Evolutionary conservation across 305 asterid species (phyloP).

Genomic region (Stenogyne calaminthoides): DNA sequence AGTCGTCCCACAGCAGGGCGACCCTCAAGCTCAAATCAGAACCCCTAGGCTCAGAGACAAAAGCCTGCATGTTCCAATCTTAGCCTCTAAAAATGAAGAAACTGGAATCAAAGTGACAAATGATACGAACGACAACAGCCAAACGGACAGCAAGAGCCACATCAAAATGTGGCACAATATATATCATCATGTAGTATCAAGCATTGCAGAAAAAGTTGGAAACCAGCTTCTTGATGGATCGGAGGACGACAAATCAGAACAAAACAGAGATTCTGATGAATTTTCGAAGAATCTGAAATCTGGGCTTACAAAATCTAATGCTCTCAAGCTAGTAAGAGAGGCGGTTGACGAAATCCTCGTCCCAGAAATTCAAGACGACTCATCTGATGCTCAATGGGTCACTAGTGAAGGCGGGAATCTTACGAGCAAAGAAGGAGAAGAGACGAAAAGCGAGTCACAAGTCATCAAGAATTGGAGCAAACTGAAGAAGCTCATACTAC

Average conservation of each 20-base stretch:
- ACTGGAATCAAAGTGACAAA: background rate
- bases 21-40: slow-evolving; percentile 40
- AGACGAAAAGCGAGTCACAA: slow-evolving; percentile 13
- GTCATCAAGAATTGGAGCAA: slow-evolving; percentile 70
- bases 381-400: slow-evolving; percentile 52
- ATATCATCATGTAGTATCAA: slow-evolving; percentile 83
- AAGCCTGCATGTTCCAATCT: background rate
- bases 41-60: slow-evolving; percentile 34
- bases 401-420: slow-evolving; percentile 41
- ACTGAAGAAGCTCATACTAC: slow-evolving; percentile 66
- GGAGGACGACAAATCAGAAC: slow-evolving; percentile 56
- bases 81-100: background rate
- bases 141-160: slow-evolving; percentile 47
- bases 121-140: background rate
- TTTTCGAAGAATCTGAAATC: slow-evolving; percentile 30
- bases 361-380: slow-evolving; percentile 58
- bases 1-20: slow-evolving; percentile 67
- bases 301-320: slow-evolving; percentile 68
- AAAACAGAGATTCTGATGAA: slow-evolving; percentile 13
- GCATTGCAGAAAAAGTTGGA: slow-evolving; percentile 72
- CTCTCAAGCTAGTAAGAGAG: slow-evolving; percentile 75
- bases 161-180: slow-evolving; percentile 88
- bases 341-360: slow-evolving; percentile 87
- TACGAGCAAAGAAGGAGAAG: background rate
- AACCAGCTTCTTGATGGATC: slow-evolving; percentile 65